Evolutionary conservation across 352 stramenopile genomes (phyloP).

Genomic region (Globisporangium lucens): DNA sequence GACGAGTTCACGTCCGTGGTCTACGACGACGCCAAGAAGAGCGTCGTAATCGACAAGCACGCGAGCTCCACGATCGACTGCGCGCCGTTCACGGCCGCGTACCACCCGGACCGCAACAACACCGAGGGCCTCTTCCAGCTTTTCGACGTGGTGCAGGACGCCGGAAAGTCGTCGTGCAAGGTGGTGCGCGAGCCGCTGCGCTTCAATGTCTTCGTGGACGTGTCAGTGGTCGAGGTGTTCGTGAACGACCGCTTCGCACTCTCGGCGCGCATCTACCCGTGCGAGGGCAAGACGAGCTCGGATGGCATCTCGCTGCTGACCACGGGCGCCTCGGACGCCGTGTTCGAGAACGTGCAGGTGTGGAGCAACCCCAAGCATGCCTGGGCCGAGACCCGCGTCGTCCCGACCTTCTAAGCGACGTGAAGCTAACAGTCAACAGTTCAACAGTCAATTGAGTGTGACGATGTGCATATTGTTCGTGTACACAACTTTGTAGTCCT

Average conservation of each 20-base stretch:
- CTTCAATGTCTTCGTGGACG: constrained; percentile 67
- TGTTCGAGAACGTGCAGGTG: constrained; percentile 60
- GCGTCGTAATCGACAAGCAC: constrained; percentile 53
- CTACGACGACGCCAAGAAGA: constrained; percentile 61
- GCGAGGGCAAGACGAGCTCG: constrained; percentile 38
- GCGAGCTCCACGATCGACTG: constrained; percentile 49
- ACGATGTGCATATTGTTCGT: background rate
- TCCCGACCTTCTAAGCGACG: constrained; percentile 27
- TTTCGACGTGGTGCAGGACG: constrained; percentile 42
- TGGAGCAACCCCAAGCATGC: constrained; percentile 65
- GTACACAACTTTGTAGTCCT: background rate
- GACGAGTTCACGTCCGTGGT: constrained; percentile 58
- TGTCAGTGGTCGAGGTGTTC: constrained; percentile 69
- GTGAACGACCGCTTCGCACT: constrained; percentile 67
- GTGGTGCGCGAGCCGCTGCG: constrained; percentile 40
- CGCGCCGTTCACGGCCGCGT: constrained; percentile 36
- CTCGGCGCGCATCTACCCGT: constrained; percentile 66
- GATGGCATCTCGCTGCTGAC: constrained; percentile 54
- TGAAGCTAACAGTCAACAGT: background rate
- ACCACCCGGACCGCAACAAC: constrained; percentile 30
- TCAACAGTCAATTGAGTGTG: background rate
- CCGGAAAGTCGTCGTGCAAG: constrained; percentile 26
- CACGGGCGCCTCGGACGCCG: constrained; percentile 27
- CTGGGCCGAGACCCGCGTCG: constrained; percentile 42
- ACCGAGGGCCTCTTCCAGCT: constrained; percentile 57